phyloP scores from a whole-genome alignment of 768 basidiomycete species.

The Amanita muscaria region DNA sequence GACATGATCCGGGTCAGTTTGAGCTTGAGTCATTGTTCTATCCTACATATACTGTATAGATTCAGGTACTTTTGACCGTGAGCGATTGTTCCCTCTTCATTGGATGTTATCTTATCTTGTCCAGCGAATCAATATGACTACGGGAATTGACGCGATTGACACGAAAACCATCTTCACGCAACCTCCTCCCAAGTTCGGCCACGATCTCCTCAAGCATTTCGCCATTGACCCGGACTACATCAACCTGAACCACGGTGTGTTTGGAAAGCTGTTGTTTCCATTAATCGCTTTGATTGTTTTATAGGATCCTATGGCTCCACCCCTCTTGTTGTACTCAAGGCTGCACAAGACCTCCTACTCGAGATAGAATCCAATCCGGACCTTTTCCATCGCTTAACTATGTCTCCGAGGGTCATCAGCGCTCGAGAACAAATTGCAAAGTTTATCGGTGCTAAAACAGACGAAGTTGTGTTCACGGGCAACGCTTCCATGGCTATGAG shows the following conservation, averaged over 20 bases:
- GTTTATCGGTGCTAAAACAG: constrained; percentile 38
- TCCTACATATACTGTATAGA: too few relatives aligned
- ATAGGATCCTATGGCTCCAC: constrained; percentile 54
- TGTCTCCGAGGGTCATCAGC: constrained; percentile 24
- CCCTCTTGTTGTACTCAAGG: constrained; percentile 41
- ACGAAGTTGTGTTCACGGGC: constrained; percentile 52
- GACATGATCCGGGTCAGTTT: too few relatives aligned
- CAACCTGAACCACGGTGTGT: constrained; percentile 57
- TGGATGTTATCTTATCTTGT: too few relatives aligned
- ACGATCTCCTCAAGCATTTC: constrained; percentile 43
- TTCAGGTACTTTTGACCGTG: too few relatives aligned
- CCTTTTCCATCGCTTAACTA: constrained; percentile 37
- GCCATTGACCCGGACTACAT: constrained; percentile 49
- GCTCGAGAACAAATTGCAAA: constrained; percentile 40
- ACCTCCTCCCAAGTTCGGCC: constrained; percentile 41
- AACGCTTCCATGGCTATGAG: constrained; percentile 62
- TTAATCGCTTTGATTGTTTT: background rate
- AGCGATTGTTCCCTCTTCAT: too few relatives aligned
- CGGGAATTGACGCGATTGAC: constrained; percentile 7
- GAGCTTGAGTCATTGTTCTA: too few relatives aligned
- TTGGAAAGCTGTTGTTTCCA: background rate
- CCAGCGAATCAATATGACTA: too few relatives aligned
- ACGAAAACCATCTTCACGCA: constrained; percentile 17
- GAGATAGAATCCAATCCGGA: constrained; percentile 49
- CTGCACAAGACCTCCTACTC: constrained; percentile 30